A percentile compares a stretch with the other conserved stretches of the same genome.
Conservation (phyloP, 164 flowering plant species). For the Echeveria elegans region DNA sequence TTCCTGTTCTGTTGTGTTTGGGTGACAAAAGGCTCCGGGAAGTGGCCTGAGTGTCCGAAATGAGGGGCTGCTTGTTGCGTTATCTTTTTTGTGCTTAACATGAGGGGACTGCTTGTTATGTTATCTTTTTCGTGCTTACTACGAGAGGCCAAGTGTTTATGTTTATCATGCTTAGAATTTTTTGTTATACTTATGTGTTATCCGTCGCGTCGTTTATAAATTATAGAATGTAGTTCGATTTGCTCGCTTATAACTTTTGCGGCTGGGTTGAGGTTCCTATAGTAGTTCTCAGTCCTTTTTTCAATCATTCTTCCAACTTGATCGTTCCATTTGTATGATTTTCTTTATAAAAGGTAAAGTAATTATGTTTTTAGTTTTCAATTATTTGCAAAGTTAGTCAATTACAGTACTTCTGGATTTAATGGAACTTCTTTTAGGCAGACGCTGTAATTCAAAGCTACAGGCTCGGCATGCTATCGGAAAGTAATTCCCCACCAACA, state of each 20-base stretch:
- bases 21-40: neutral
- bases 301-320: neutral
- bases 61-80: too few species aligned
- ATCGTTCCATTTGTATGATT: neutral
- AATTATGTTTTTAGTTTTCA: too few species aligned
- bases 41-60: neutral
- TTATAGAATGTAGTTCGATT: too few species aligned
- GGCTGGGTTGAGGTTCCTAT: neutral
- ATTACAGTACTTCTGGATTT: neutral
- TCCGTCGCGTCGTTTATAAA: too few species aligned
- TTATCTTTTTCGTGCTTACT: neutral
- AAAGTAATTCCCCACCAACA: slow-evolving; percentile 17
- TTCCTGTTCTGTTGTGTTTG: neutral
- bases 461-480: slow-evolving; percentile 6
- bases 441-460: slow-evolving; percentile 33
- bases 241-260: too few species aligned
- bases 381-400: neutral
- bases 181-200: too few species aligned
- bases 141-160: neutral
- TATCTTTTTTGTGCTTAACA: neutral
- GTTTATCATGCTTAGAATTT: neutral
- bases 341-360: neutral
- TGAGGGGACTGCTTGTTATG: neutral
- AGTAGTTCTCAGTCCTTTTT: neutral
- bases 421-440: slow-evolving; percentile 21